phyloP scores from a whole-genome alignment of 495 filamentous ascomycete species.

The Hypoxylon rickii region DNA sequence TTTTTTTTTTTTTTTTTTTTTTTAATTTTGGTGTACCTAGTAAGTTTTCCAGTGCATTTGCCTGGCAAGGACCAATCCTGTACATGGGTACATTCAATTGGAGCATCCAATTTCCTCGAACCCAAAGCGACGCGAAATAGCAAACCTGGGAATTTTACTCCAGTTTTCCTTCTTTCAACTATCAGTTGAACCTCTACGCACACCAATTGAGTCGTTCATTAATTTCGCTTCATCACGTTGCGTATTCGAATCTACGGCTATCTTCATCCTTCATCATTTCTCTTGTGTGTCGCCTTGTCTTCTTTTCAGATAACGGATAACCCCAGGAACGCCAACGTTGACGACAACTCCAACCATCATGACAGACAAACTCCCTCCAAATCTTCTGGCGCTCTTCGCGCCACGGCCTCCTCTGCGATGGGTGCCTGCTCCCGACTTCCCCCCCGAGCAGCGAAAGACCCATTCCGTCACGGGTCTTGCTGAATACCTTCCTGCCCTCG shows the following conservation, averaged over 20 bases:
- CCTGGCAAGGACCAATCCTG: too few species aligned
- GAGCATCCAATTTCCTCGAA: conserved; percentile 23
- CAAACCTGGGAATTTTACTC: conserved; percentile 16
- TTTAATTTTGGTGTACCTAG: too few species aligned
- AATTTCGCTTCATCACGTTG: too few species aligned
- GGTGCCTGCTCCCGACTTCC: conserved; percentile 79
- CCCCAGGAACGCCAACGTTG: too few species aligned
- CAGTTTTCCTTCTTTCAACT: conserved; percentile 16
- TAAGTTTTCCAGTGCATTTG: too few species aligned
- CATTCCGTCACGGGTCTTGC: conserved; percentile 73
- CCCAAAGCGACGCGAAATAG: conserved; percentile 34
- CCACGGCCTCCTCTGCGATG: conserved; percentile 90
- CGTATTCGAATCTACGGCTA: too few species aligned
- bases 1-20: too few species aligned
- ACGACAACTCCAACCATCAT: conserved; percentile 54
- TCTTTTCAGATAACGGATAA: too few species aligned
- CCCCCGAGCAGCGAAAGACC: conserved; percentile 80
- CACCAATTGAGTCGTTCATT: too few species aligned
- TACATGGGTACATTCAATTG: too few species aligned
- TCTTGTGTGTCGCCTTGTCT: too few species aligned
- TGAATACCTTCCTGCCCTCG: conserved; percentile 69
- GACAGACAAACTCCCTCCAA: conserved; percentile 94
- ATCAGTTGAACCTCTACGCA: conserved; percentile 12
- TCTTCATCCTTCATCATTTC: too few species aligned
- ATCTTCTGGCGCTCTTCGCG: conserved; percentile 90